Percentiles rank a stretch among this genome's conserved stretches.
These are phyloP conservation scores for Oryza australiensis DNA, from an alignment of 176 grass and related monocot genomes.

Conservation along the genomic window DNA sequence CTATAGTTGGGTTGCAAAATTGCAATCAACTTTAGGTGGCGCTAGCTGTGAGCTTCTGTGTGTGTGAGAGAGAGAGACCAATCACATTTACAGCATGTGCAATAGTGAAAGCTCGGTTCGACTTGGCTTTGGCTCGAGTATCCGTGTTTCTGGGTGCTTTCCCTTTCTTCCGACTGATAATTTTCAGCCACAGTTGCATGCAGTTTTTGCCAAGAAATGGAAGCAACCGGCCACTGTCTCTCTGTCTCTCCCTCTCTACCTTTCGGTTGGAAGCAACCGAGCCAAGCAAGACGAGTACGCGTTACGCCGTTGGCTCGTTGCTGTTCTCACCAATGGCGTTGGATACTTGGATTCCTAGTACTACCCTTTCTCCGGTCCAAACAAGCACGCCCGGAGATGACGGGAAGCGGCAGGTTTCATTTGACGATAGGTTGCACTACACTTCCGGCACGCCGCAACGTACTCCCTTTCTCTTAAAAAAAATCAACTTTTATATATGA, in stretches of 20 bases:
- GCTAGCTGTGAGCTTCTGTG: neutral
- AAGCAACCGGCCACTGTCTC: neutral
- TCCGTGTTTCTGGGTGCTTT: neutral
- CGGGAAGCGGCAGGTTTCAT: too few relatives aligned
- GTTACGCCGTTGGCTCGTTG: too few relatives aligned
- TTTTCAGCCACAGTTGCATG: neutral
- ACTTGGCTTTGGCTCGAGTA: too few relatives aligned
- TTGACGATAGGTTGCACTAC: neutral
- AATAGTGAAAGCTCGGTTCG: too few relatives aligned
- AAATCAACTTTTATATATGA: too few relatives aligned
- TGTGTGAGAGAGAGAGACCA: neutral
- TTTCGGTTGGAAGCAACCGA: too few relatives aligned
- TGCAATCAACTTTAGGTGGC: neutral
- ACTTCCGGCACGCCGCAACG: neutral
- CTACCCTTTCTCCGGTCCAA: too few relatives aligned
- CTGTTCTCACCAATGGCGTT: too few relatives aligned
- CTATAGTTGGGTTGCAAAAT: neutral
- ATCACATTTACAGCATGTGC: neutral
- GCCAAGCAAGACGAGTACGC: neutral
- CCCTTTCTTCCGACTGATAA: slow-evolving; percentile 4
- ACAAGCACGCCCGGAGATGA: too few relatives aligned
- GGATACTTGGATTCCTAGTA: too few relatives aligned
- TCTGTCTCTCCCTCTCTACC: neutral
- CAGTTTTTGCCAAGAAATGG: neutral
- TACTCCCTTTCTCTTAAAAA: too few relatives aligned